Percentiles rank a stretch among this genome's conserved stretches.
Evolutionary conservation across 2,329 filamentous ascomycete genomes (phyloP).

Genomic region (Chalara sp.): DNA sequence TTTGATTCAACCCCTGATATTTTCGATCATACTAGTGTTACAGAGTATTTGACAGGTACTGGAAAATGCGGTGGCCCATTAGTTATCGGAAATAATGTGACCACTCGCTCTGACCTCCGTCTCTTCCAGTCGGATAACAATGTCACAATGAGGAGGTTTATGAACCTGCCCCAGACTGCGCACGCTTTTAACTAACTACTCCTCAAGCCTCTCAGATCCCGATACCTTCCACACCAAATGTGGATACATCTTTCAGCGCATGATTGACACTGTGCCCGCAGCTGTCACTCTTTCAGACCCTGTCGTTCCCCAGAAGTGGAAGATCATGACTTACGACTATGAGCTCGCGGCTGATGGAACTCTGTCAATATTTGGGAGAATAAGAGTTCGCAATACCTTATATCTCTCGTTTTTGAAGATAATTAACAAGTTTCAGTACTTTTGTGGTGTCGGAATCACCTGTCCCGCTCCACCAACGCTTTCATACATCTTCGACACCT

Average conservation of each 20-base stretch:
- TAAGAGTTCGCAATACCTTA: too few relatives aligned
- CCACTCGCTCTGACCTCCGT: conserved; percentile 3
- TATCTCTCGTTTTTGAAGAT: too few relatives aligned
- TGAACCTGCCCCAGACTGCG: neutral
- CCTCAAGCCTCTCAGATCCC: too few relatives aligned
- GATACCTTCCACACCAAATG: conserved; percentile 4
- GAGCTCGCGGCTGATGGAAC: too few relatives aligned
- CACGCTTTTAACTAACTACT: too few relatives aligned
- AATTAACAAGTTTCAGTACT: too few relatives aligned
- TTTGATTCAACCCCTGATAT: conserved; percentile 41
- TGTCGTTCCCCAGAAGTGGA: neutral
- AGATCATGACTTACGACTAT: too few relatives aligned
- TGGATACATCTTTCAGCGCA: conserved; percentile 2
- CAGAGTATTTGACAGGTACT: conserved; percentile 43
- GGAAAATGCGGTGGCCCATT: conserved; percentile 37
- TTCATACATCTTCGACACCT: too few relatives aligned
- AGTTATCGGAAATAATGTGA: conserved; percentile 2
- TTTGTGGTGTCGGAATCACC: too few relatives aligned
- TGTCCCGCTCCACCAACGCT: too few relatives aligned
- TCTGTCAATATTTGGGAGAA: too few relatives aligned
- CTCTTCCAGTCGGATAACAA: conserved; percentile 4
- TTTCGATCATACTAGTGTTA: conserved; percentile 46
- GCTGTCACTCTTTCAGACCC: conserved; percentile 4
- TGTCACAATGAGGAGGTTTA: conserved; percentile 3
- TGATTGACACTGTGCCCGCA: conserved; percentile 5